Conservation (phyloP, 2,329 filamentous ascomycete genomes). For the Colletotrichum tamarilloi region DNA sequence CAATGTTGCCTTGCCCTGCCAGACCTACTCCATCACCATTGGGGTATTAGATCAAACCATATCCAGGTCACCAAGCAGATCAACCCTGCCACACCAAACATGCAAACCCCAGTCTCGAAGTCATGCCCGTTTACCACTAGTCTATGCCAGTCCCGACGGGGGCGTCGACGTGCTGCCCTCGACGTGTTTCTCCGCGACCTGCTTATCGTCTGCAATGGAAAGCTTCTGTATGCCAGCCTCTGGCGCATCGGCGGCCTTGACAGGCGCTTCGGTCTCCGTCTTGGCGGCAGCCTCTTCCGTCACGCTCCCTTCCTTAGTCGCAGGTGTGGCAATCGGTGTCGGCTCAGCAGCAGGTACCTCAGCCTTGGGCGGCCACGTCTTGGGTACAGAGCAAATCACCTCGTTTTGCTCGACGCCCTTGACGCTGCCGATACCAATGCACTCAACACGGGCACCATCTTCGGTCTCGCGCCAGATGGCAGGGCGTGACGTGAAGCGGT, state of each 20-base stretch:
- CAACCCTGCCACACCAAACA: not conserved
- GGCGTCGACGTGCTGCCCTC: constrained; percentile 10
- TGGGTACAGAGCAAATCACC: constrained; percentile 63
- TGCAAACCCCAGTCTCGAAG: not conserved
- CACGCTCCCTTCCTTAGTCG: constrained; percentile 27
- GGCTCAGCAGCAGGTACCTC: constrained; percentile 22
- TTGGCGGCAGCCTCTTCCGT: constrained; percentile 34
- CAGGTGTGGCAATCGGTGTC: constrained; percentile 9
- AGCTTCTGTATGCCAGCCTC: constrained; percentile 46
- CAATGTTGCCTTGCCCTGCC: constrained; percentile 19
- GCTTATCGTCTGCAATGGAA: constrained; percentile 39
- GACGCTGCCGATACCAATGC: constrained; percentile 62
- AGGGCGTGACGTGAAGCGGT: constrained; percentile 67
- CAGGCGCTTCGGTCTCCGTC: constrained; percentile 38
- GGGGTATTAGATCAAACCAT: constrained; percentile 24
- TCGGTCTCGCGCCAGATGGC: constrained; percentile 66
- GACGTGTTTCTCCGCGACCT: constrained; percentile 25
- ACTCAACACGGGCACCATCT: constrained; percentile 59
- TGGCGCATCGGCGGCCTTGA: constrained; percentile 39
- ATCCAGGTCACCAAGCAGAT: not conserved
- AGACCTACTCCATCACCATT: constrained; percentile 6
- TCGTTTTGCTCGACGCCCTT: constrained; percentile 57
- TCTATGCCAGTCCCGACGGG: not conserved
- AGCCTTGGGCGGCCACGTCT: constrained; percentile 47
- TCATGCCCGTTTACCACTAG: not conserved